Conservation (phyloP, 2,329 filamentous ascomycete species). For the Hypoxylon sp. region DNA sequence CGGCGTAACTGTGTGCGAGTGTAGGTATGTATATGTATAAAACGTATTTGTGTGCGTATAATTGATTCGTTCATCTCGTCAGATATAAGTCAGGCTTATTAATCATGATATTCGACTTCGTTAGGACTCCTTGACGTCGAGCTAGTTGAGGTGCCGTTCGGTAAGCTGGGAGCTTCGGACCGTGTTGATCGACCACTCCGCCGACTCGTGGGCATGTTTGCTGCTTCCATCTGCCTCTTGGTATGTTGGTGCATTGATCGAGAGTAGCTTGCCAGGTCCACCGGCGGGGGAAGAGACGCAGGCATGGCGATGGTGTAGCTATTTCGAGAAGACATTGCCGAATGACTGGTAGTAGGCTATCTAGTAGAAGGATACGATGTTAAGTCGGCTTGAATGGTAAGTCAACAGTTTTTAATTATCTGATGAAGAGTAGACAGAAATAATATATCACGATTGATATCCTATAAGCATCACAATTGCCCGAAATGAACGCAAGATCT, state of each 20-base stretch:
- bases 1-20: conserved; percentile 13
- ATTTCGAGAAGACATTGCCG: conserved; percentile 50
- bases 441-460: conserved; percentile 20
- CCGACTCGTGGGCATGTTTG: conserved; percentile 62
- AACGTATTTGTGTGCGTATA: conserved; percentile 4
- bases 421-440: conserved; percentile 7
- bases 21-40: conserved; percentile 15
- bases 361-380: conserved; percentile 20
- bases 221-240: conserved; percentile 74
- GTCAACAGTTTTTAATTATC: background rate
- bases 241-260: conserved; percentile 76
- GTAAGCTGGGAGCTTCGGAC: conserved; percentile 42
- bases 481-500: conserved; percentile 21
- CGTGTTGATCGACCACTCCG: conserved; percentile 45
- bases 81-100: conserved; percentile 5
- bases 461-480: background rate
- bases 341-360: conserved; percentile 7
- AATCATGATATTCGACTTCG: conserved; percentile 51
- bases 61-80: background rate
- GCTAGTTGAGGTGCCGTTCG: conserved; percentile 48
- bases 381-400: conserved; percentile 17
- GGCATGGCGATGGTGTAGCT: conserved; percentile 51
- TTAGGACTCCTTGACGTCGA: conserved; percentile 43
- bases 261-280: conserved; percentile 63
- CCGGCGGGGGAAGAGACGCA: conserved; percentile 48